These are phyloP conservation scores for Pyrus betulifolia DNA, from an alignment of 306 rosid species.

Conservation along the genomic window DNA sequence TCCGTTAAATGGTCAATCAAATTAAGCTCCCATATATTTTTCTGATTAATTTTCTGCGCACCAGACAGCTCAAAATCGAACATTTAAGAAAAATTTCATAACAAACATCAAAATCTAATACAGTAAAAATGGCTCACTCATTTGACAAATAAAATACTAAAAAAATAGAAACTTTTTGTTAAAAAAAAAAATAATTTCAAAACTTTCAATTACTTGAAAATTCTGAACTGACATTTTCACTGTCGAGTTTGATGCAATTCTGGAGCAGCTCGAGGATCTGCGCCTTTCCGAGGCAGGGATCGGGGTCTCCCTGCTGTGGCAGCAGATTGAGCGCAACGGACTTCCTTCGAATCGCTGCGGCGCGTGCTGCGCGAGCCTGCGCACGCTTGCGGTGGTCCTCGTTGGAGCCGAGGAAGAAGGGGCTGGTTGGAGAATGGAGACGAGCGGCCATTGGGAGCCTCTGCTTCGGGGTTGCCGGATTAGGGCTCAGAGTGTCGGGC, in stretches of 20 bases:
- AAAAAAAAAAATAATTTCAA: neutral
- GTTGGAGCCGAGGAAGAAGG: constrained; percentile 77
- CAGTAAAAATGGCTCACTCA: neutral
- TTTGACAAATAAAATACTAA: neutral
- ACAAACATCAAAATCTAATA: neutral
- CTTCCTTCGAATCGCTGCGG: constrained; percentile 73
- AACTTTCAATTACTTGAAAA: neutral
- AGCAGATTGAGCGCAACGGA: constrained; percentile 23
- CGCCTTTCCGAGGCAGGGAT: constrained; percentile 56
- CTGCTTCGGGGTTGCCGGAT: constrained; percentile 31
- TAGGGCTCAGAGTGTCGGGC: constrained; percentile 73
- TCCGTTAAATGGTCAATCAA: constrained; percentile 93
- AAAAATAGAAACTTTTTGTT: neutral
- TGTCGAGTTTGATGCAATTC: constrained; percentile 96
- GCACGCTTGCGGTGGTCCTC: constrained; percentile 84
- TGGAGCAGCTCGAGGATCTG: constrained; percentile 86
- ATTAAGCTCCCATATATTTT: constrained; percentile 90
- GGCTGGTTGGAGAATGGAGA: constrained; percentile 81
- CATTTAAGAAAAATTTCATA: neutral
- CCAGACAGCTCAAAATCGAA: neutral
- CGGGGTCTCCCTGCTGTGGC: constrained; percentile 23
- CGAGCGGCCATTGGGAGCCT: constrained; percentile 58
- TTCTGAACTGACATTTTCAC: constrained; percentile 63
- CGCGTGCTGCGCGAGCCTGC: constrained; percentile 89
- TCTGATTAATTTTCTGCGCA: constrained; percentile 97